phyloP scores from a whole-genome alignment of 257 asterid genomes.

The Euphrasia confusa region DNA sequence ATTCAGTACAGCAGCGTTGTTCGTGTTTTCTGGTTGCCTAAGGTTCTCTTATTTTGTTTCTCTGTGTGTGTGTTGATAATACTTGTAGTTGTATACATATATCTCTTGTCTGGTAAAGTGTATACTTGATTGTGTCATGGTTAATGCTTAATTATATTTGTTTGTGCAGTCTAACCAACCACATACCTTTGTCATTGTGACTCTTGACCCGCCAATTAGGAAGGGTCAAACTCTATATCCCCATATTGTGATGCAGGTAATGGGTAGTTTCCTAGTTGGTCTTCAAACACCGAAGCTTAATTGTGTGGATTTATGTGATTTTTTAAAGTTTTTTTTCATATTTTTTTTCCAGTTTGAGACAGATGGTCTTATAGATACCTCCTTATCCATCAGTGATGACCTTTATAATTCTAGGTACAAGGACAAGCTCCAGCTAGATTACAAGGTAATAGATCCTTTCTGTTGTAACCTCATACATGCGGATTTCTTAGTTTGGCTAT shows the following conservation, averaged over 20 bases:
- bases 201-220: slow-evolving; percentile 97
- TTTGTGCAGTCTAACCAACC: slow-evolving; percentile 83
- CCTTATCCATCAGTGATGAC: slow-evolving; percentile 68
- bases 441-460: slow-evolving; percentile 47
- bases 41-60: slow-evolving; percentile 43
- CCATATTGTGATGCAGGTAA: slow-evolving; percentile 95
- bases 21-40: slow-evolving; percentile 89
- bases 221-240: slow-evolving; percentile 97
- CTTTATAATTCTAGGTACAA: slow-evolving; percentile 66
- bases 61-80: slow-evolving; percentile 15
- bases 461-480: slow-evolving; percentile 11
- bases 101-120: slow-evolving; percentile 10
- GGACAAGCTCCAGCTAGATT: slow-evolving; percentile 60
- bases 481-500: slow-evolving; percentile 1
- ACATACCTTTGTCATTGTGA: slow-evolving; percentile 81
- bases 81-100: background rate
- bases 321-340: slow-evolving; percentile 2
- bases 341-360: slow-evolving; percentile 68
- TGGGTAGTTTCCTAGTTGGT: slow-evolving; percentile 19
- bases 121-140: slow-evolving; percentile 1
- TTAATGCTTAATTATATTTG: slow-evolving; percentile 22
- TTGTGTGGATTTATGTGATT: slow-evolving; percentile 7
- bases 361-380: slow-evolving; percentile 57
- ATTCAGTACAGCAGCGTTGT: slow-evolving; percentile 95
- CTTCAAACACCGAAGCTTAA: background rate